These are phyloP conservation scores for Fusarium sp. DNA, from an alignment of 2,329 filamentous ascomycete genomes.

Conservation along the genomic window DNA sequence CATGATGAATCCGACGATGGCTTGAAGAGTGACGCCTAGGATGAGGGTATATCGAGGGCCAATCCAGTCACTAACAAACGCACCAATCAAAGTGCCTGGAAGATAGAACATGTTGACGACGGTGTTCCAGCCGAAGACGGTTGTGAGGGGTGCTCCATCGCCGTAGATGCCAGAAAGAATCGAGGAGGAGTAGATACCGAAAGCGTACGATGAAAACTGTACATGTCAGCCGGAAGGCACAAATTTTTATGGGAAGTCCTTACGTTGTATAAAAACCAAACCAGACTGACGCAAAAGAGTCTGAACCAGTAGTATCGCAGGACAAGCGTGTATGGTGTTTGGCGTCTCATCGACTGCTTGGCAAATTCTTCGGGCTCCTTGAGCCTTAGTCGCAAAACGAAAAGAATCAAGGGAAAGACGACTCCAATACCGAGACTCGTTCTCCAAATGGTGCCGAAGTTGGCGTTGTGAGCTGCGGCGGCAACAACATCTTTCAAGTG, in stretches of 20 bases:
- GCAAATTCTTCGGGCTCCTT: constrained; percentile 84
- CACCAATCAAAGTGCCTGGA: constrained; percentile 82
- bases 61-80: constrained; percentile 80
- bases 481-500: constrained; percentile 60
- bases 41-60: constrained; percentile 82
- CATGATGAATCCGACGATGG: constrained; percentile 88
- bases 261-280: constrained; percentile 88
- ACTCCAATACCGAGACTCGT: constrained; percentile 82
- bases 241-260: not conserved
- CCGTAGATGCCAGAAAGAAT: constrained; percentile 77
- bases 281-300: constrained; percentile 75
- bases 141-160: constrained; percentile 72
- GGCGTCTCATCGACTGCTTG: constrained; percentile 73
- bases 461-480: constrained; percentile 67
- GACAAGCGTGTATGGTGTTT: constrained; percentile 68
- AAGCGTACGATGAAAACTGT: constrained; percentile 83
- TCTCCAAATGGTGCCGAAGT: constrained; percentile 83
- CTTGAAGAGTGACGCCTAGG: constrained; percentile 78
- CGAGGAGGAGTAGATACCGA: constrained; percentile 84
- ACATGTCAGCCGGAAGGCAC: not conserved
- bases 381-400: constrained; percentile 78
- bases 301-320: constrained; percentile 79
- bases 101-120: constrained; percentile 91
- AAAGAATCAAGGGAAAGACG: constrained; percentile 78
- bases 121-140: constrained; percentile 87